Evolutionary conservation across 768 basidiomycete genomes (phyloP).

Genomic region (Termitomyces bulborhizus): DNA sequence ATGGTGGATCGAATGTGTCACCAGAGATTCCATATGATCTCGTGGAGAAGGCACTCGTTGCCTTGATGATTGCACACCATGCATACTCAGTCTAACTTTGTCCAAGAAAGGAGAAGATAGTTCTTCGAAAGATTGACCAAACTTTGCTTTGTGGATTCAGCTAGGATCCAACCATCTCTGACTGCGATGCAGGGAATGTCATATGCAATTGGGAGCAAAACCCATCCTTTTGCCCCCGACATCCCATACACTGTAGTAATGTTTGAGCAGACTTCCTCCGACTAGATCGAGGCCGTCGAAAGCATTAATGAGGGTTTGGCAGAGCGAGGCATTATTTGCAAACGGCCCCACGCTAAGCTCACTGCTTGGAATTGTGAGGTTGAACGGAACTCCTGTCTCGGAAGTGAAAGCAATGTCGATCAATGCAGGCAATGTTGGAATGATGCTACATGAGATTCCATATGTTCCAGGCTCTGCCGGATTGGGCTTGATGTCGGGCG

Average conservation of each 20-base stretch:
- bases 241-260: constrained; percentile 58
- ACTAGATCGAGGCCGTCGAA: constrained; percentile 45
- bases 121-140: not conserved
- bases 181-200: too few species aligned
- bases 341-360: constrained; percentile 57
- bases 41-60: too few species aligned
- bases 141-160: not conserved
- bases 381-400: constrained; percentile 41
- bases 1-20: not conserved
- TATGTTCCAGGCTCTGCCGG: constrained; percentile 47
- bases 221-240: constrained; percentile 42
- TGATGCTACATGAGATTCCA: constrained; percentile 44
- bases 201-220: constrained; percentile 35
- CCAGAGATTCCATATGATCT: not conserved
- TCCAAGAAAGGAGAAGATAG: not conserved
- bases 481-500: constrained; percentile 49
- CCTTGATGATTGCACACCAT: not conserved
- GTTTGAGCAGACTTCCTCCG: constrained; percentile 52
- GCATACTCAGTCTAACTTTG: not conserved
- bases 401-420: constrained; percentile 52
- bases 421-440: constrained; percentile 39
- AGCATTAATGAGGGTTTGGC: constrained; percentile 58
- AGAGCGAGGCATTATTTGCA: constrained; percentile 37
- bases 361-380: constrained; percentile 49
- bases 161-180: not conserved